Conservation (phyloP, 2,329 filamentous ascomycete genomes). For the Botryotinia convoluta region DNA sequence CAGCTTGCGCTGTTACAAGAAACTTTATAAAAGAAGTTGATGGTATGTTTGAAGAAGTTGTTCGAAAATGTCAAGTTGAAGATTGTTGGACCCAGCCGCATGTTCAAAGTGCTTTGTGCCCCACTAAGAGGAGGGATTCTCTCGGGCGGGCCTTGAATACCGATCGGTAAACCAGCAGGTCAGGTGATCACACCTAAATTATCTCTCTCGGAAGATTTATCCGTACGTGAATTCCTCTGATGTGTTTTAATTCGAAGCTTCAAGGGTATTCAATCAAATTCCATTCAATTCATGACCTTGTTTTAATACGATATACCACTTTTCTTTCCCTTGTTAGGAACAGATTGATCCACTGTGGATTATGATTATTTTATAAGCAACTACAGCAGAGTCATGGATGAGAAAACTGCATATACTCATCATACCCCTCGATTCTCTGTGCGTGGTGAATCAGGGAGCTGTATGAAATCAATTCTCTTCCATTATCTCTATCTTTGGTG, state of each 20-base stretch:
- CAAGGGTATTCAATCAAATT: neutral
- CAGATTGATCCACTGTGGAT: neutral
- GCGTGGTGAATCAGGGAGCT: neutral
- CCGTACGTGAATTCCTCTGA: neutral
- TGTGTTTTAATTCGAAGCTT: neutral
- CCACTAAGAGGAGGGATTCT: conserved; percentile 23
- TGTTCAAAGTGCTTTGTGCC: conserved; percentile 24
- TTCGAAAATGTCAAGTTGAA: conserved; percentile 24
- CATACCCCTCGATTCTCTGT: neutral
- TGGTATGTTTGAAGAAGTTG: conserved; percentile 25
- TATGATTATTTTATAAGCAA: neutral
- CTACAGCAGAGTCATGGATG: neutral
- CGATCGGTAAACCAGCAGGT: neutral
- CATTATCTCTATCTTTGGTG: neutral
- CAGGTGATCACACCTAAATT: conserved; percentile 6
- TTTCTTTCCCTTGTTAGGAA: neutral
- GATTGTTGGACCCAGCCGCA: conserved; percentile 27
- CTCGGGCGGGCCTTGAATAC: conserved; percentile 2
- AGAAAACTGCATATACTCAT: neutral
- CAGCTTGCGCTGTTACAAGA: conserved; percentile 33
- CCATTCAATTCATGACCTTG: neutral
- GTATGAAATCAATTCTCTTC: neutral
- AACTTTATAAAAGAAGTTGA: conserved; percentile 24
- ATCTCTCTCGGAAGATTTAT: neutral
- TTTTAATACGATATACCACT: neutral